Conservation (phyloP, 257 asterid genomes). For the Petunia axillaris region DNA sequence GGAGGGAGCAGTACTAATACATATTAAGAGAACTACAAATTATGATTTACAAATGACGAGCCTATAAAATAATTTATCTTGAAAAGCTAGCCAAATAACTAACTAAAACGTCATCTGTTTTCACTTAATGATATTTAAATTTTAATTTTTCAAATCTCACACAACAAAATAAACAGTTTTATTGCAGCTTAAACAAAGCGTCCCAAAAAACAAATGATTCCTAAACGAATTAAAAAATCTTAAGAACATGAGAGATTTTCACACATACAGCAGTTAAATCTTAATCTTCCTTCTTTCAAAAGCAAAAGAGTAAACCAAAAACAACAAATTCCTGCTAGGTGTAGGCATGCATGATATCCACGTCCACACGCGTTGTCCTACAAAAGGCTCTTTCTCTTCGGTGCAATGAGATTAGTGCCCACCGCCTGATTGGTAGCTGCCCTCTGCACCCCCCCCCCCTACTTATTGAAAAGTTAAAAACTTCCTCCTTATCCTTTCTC, state of each 20-base stretch:
- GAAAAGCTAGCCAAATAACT: too few relatives aligned
- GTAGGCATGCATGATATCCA: slow-evolving; percentile 46
- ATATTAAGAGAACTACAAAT: too few relatives aligned
- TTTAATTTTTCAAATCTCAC: too few relatives aligned
- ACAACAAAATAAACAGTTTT: too few relatives aligned
- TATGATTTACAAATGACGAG: too few relatives aligned
- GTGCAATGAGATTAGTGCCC: slow-evolving; percentile 37
- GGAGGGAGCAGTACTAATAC: too few relatives aligned
- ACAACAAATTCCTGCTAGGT: slow-evolving; percentile 32
- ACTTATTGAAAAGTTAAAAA: too few relatives aligned
- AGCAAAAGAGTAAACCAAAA: slow-evolving; percentile 5
- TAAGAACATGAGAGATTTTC: background rate
- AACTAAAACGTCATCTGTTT: too few relatives aligned
- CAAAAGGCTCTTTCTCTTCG: slow-evolving; percentile 31
- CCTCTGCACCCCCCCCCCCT: background rate
- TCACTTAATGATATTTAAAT: too few relatives aligned
- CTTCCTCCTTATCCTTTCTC: background rate
- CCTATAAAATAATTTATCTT: too few relatives aligned
- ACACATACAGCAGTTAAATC: background rate
- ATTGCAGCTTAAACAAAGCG: too few relatives aligned
- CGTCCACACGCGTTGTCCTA: slow-evolving; percentile 39
- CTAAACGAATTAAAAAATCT: background rate
- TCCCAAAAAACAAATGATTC: too few relatives aligned
- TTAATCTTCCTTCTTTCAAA: background rate
- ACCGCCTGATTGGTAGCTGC: slow-evolving; percentile 30